Evolutionary conservation across 2,329 filamentous ascomycete species (phyloP), one percentile per base, ranked within the genome.

Genomic region (Venturia oleaginea): DNA sequence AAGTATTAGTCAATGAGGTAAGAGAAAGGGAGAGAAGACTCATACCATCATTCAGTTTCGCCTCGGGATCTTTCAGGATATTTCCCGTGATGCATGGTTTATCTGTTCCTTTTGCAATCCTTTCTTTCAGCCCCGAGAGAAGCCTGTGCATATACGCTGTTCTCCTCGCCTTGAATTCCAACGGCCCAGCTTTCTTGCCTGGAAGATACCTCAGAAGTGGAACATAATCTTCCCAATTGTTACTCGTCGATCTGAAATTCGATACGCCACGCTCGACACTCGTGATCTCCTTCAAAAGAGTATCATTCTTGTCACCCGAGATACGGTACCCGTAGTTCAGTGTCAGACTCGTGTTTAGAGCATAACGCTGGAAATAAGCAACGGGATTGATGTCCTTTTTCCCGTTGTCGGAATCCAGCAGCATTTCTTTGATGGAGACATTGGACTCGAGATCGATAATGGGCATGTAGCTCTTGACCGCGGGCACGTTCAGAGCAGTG

Each of bases 221-320:
- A n/a, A 94, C 84, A 68, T 93, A 93, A 70, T 94, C 90, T 70
- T 91, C 88, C 85, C 88, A 90, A 72, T 93, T 93, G 71, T 92
- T 91, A 69, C 87, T 90, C 0, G 89, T 93, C 32, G 85, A 89
- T 59, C 90, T 79, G 71, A 92, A 88, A 69, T 90, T 90, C 63
- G 86, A 88, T 30, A 94, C 86, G 5, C 85, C 86, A 37, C 89
- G 82, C 73, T 93, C 90, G 3, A 93, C 89, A 59, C 86, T 80
- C 0, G 86, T 85, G 42, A 84, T 82, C 69, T 83, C 81, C 3
- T 80, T 75, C 13, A 83, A 71, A 54, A 83, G 71, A 0, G 76
- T 75, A 62, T 83, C 82, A 67, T 81, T 82, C 0, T 82, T 78
- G 65, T 94, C 92, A 5, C 73, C 76, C 67, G 83, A 80, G 80